A percentile compares a stretch with the other conserved stretches of the same genome.
These are phyloP conservation scores for Pleurotus eryngii DNA, from an alignment of 768 basidiomycete genomes.

Conservation along the genomic window DNA sequence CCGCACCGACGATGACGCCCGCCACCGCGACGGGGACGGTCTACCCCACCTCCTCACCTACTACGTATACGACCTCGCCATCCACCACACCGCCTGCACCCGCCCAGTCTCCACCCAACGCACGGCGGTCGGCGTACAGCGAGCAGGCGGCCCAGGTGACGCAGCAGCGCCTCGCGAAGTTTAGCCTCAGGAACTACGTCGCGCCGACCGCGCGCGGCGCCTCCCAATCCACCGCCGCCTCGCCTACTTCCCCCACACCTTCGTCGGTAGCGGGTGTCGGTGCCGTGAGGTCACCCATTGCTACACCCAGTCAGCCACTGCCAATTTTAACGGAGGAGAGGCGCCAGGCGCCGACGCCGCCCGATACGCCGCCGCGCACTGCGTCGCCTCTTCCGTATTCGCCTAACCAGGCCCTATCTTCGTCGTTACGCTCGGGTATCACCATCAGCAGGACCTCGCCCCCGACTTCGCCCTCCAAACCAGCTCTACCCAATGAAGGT, in stretches of 20 bases:
- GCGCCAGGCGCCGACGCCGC: background rate
- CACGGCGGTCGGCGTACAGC: too few species aligned
- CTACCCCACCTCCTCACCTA: too few species aligned
- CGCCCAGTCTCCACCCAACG: background rate
- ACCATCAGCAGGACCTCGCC: background rate
- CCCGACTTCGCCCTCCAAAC: too few species aligned
- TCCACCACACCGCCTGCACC: background rate
- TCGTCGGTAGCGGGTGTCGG: too few species aligned
- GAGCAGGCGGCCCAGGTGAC: background rate
- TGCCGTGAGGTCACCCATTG: too few species aligned
- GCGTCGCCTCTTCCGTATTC: conserved; percentile 4
- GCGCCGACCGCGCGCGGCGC: conserved; percentile 16
- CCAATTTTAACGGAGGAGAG: background rate
- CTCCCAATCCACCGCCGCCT: too few species aligned
- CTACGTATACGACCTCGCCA: background rate
- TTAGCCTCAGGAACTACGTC: conserved; percentile 29
- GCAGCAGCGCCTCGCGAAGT: conserved; percentile 17
- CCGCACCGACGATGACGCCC: background rate
- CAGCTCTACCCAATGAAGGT: too few species aligned
- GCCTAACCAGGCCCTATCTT: conserved; percentile 7
- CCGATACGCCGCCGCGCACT: background rate
- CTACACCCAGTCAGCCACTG: background rate
- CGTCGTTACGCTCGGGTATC: background rate
- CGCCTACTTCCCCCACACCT: too few species aligned
- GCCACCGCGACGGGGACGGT: background rate